Evolutionary conservation across 257 asterid species (phyloP), one percentile per base, ranked within the genome.

Genomic region (Ligustrum vulgare): DNA sequence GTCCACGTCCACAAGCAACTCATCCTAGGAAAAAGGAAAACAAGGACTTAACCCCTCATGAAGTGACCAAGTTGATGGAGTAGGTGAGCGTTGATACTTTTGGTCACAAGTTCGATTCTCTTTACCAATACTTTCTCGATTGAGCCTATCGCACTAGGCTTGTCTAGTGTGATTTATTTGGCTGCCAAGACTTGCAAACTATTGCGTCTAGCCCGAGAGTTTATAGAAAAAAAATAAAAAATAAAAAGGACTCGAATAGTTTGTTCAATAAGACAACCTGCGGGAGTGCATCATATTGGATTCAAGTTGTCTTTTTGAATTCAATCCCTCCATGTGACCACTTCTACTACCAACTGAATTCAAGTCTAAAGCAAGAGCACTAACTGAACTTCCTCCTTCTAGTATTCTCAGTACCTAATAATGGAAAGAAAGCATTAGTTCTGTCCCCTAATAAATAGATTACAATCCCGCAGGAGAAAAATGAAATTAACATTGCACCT

Each of bases 401-500:
- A 91, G 83, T 79, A 87, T 78, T 86, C 86, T 84, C 39, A 91
- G 91, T 35, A 91, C 89, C 97, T 92, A 71, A 16, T 41, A 11
- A 41, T 8, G 47, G 47, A 2, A 11, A 41, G 47, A 11, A 41
- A 9, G 45, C 13, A 10, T 39, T 8, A 39, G 13, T 39, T 39
- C 13, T 9, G 9, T 39, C 45, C 12, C 45, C 45, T 39, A 8
- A 39, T 0, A 39, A 39, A 39, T 39, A 9, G 8, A 39, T 8
- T 39, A 39, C 45, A 2, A 43, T 43, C 3, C 12, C 18, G 4
- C 2, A 54, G 25, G 63, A 54, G 64, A 4, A 72, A 6, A 51
- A 51, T 23, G 0, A 56, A 22, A 43, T 11, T 20, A 56, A 41
- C 20, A 10, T 23, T 22, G 67, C 67, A 22, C 16, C 34, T 9